Conservation (phyloP, 495 filamentous ascomycete species). For the Podospora appendiculata region DNA sequence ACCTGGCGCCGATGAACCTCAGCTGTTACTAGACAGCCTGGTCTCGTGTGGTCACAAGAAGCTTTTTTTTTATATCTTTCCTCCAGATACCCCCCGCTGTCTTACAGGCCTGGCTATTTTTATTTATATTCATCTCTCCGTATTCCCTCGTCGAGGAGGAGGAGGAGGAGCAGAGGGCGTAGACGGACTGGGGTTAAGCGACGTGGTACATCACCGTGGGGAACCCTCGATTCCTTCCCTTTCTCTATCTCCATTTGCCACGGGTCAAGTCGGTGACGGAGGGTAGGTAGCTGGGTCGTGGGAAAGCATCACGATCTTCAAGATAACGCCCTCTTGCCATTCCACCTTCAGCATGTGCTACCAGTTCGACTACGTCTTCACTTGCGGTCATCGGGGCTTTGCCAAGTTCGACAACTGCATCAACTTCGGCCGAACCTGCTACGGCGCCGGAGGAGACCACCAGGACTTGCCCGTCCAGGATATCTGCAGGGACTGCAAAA, state of each 20-base stretch:
- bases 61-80: neutral
- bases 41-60: conserved; percentile 10
- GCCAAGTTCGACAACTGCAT: conserved; percentile 18
- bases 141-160: too few species aligned
- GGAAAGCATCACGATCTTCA: too few species aligned
- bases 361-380: conserved; percentile 21
- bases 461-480: conserved; percentile 4
- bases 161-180: too few species aligned
- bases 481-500: conserved; percentile 11
- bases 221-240: too few species aligned
- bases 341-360: conserved; percentile 11
- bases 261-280: too few species aligned
- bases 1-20: conserved; percentile 8
- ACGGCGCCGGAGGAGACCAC: conserved; percentile 14
- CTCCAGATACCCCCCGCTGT: neutral
- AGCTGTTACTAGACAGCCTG: conserved; percentile 22
- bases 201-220: too few species aligned
- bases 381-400: conserved; percentile 16
- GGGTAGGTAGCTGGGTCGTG: too few species aligned
- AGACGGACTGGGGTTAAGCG: too few species aligned
- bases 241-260: too few species aligned
- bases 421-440: conserved; percentile 15
- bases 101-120: too few species aligned
- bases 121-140: too few species aligned
- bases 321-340: neutral